These are phyloP conservation scores for Agroathelia rolfsii DNA, from an alignment of 1,284 basidiomycete species.

Conservation along the genomic window DNA sequence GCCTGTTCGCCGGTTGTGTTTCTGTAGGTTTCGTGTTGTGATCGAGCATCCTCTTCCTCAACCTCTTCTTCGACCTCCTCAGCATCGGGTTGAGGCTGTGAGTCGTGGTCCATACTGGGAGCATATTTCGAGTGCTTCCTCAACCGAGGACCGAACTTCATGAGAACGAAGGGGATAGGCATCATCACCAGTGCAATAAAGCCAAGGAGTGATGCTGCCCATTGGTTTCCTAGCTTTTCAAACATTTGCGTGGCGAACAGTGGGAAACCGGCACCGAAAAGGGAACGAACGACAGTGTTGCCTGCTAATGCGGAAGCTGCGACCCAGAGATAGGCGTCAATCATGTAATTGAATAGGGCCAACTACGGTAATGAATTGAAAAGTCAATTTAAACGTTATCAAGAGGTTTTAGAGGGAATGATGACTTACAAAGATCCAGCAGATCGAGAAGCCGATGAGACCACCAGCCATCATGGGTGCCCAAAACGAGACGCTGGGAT, in stretches of 20 bases:
- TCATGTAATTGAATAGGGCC: constrained; percentile 44
- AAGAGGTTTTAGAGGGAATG: constrained; percentile 1
- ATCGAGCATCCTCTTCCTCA: no score
- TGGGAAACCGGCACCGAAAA: constrained; percentile 51
- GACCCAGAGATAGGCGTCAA: constrained; percentile 46
- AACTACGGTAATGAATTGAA: constrained; percentile 23
- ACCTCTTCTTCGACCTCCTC: no score
- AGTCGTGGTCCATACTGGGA: no score
- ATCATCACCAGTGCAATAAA: constrained; percentile 39
- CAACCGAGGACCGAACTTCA: constrained; percentile 21
- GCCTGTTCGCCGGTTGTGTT: no score
- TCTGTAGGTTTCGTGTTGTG: no score
- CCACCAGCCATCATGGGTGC: constrained; percentile 44
- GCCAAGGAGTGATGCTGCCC: constrained; percentile 49
- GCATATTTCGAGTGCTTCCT: neutral
- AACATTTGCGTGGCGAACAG: constrained; percentile 51
- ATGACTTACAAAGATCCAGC: constrained; percentile 45
- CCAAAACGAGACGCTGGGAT: constrained; percentile 42
- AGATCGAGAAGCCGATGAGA: constrained; percentile 44
- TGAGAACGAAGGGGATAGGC: constrained; percentile 45
- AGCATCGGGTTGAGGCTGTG: constrained; percentile 7
- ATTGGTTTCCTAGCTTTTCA: constrained; percentile 33
- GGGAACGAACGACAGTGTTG: constrained; percentile 42
- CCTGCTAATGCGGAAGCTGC: constrained; percentile 52
- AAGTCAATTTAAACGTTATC: constrained; percentile 1